Percentiles rank a stretch among this genome's conserved stretches.
phyloP scores from a whole-genome alignment of 495 filamentous ascomycete genomes.

The Cairneyella variabilis region DNA sequence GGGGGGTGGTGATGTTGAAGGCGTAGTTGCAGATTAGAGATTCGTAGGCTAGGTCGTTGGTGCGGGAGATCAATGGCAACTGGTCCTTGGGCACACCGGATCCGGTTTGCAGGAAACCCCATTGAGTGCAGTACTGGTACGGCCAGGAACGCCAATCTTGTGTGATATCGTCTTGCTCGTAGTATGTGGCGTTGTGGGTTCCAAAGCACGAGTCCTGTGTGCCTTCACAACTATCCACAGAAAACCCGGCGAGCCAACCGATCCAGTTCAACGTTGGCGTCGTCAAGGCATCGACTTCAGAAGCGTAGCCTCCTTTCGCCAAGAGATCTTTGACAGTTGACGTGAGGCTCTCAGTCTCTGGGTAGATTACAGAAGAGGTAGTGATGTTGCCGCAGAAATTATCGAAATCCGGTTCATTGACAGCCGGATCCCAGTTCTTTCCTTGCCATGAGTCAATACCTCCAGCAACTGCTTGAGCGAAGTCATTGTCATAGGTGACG shows the following conservation, averaged over 20 bases:
- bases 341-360: conserved; percentile 33
- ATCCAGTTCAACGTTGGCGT: conserved; percentile 62
- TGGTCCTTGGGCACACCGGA: conserved; percentile 53
- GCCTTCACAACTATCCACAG: conserved; percentile 31
- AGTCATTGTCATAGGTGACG: conserved; percentile 56
- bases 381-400: conserved; percentile 60
- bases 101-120: conserved; percentile 69
- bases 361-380: conserved; percentile 41
- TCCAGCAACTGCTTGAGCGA: conserved; percentile 49
- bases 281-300: conserved; percentile 42
- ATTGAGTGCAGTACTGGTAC: conserved; percentile 53
- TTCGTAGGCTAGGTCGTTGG: conserved; percentile 51
- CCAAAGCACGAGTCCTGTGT: conserved; percentile 53
- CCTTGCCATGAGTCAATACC: conserved; percentile 55
- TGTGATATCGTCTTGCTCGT: conserved; percentile 43
- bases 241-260: conserved; percentile 51
- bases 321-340: conserved; percentile 46
- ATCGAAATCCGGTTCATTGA: conserved; percentile 49
- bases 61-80: conserved; percentile 62
- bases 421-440: conserved; percentile 66
- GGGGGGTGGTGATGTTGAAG: conserved; percentile 58
- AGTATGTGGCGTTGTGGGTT: conserved; percentile 46
- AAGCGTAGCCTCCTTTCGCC: conserved; percentile 49
- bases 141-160: conserved; percentile 55
- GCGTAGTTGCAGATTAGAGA: conserved; percentile 50